Base-by-base conservation (phyloP, 345 rosid species). In the Syzygium oleosum region DNA sequence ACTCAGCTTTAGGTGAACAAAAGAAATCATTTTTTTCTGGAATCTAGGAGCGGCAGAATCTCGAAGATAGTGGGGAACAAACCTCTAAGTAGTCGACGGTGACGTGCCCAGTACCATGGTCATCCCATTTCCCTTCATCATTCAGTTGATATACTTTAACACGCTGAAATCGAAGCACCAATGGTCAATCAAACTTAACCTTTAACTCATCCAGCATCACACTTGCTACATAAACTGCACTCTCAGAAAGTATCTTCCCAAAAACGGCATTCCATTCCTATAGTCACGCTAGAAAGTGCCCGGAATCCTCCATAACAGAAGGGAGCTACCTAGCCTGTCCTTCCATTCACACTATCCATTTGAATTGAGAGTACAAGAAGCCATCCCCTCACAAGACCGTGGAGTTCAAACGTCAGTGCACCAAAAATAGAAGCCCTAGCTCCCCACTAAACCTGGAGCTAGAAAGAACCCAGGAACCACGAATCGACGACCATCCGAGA, bases 91-190 rank as follows among this genome's bases (percentile, higher is more conserved):
- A 98, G 91, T 98, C 99, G 34, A 98, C 93, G 41, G 92, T 90
- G 63, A 96, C 93, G 90, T 92, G 93, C 89, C 99, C 99, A 73
- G 99, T 96, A 89, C 99, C 99, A 91, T 91, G 97, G 88, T 97
- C 98, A 90, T 97, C 99, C 99, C 99, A 97, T 91, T 95, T 94
- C 77, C 98, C 98, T 93, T 94, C 94, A 41, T 93, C 96, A 77
- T 86, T 94, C 86, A 94, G 88, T 85, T 94, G 95, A 86, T 94
- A 97, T 79, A 97, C 94, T 93, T 97, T 96, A 90, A 97, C 98
- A 63, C 99, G 93, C 99, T 97, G 95, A 90, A 88, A 61, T 65
- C 23, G 2, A 88, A 41, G 27, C 83, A 73, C 49, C 49, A 19
- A 38, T 19, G 27, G 83, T 73, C 83, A 73, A 38, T 49, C 49